Evolutionary conservation across 139 green algal genomes (phyloP), one percentile per base, ranked within the genome.

Genomic region (Chloropicon primus): DNA sequence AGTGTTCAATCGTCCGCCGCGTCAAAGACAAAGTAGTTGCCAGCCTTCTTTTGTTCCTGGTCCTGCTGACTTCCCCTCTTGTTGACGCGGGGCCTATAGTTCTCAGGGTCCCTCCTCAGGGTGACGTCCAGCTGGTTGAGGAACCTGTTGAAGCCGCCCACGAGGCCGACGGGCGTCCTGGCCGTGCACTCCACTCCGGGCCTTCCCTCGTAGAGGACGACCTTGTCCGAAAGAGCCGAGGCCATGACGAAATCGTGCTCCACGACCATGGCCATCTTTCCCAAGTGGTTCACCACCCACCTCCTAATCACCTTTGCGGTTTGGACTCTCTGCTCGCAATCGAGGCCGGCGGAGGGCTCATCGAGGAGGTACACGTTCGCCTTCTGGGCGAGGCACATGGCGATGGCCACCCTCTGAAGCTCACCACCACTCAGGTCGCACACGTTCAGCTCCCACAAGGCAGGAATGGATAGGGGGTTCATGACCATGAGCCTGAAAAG

Each of bases 201-300:
- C 82, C 87, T 28, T 22, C 95, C 95, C 74, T 97, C 91, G 81
- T 99, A 99, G 74, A 99, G 94, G 27, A 99, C 92, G 72, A 99
- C 95, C 23, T 86, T 82, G 87, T 98, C 94, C 21, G 95, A 94
- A 72, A 99, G 89, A 87, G 98, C 98, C 3, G 95, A 95, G 25
- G 95, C 93, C 95, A 99, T 99, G 93, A 99, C 98, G 90, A 99
- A 99, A 79, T 99, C 95, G 86, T 99, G 95, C 92, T 99, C 95
- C 81, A 99, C 95, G 3, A 99, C 92, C 85, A 99, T 98, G 22
- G 95, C 95, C 2, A 94, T 98, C 91, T 99, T 98, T 10, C 27
- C 27, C 24, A 24, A 17, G 24, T 77, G 73, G 73, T 77, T 26
- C n/a, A 53, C 21, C 73, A 77, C 26, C 21, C 25, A 77, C 26